These are phyloP conservation scores for Crithidia mellificae DNA, from an alignment of 208 protist species.

Conservation along the genomic window DNA sequence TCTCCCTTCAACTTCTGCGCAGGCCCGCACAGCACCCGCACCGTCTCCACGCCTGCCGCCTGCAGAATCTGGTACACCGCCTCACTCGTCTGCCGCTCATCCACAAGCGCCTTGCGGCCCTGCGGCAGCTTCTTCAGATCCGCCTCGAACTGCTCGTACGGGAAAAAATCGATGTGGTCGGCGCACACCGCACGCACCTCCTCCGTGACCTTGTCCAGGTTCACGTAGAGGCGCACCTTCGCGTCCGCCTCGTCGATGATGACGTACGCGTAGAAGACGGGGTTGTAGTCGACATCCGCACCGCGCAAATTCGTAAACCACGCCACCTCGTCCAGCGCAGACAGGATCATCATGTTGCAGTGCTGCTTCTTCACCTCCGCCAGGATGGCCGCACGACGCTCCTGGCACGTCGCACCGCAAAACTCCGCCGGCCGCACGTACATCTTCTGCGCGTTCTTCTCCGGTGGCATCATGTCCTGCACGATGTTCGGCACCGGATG, in stretches of 20 bases:
- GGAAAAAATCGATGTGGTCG: conserved; percentile 48
- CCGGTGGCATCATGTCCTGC: conserved; percentile 45
- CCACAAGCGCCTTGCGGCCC: conserved; percentile 58
- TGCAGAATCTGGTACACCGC: conserved; percentile 53
- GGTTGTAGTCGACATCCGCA: conserved; percentile 87
- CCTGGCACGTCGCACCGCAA: conserved; percentile 55
- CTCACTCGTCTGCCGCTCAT: conserved; percentile 76
- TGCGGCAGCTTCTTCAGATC: conserved; percentile 44
- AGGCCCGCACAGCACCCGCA: conserved; percentile 60
- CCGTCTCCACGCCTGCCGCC: conserved; percentile 30
- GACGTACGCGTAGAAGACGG: conserved; percentile 90
- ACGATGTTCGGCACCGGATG: conserved; percentile 36
- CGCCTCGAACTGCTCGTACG: conserved; percentile 76
- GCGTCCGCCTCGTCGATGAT: conserved; percentile 48
- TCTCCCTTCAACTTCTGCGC: conserved; percentile 85
- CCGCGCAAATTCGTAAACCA: conserved; percentile 93
- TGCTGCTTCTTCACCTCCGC: conserved; percentile 47
- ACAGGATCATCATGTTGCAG: conserved; percentile 76
- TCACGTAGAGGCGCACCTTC: conserved; percentile 44
- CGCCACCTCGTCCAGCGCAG: conserved; percentile 90
- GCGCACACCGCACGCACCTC: conserved; percentile 24
- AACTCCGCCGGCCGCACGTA: conserved; percentile 68
- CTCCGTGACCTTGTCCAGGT: conserved; percentile 33
- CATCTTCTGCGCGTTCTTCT: conserved; percentile 28
- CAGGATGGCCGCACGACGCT: conserved; percentile 65